Base-by-base conservation (phyloP, 371 early-diverging fungal genomes). In the Thermomucor indicae-seudaticae region DNA sequence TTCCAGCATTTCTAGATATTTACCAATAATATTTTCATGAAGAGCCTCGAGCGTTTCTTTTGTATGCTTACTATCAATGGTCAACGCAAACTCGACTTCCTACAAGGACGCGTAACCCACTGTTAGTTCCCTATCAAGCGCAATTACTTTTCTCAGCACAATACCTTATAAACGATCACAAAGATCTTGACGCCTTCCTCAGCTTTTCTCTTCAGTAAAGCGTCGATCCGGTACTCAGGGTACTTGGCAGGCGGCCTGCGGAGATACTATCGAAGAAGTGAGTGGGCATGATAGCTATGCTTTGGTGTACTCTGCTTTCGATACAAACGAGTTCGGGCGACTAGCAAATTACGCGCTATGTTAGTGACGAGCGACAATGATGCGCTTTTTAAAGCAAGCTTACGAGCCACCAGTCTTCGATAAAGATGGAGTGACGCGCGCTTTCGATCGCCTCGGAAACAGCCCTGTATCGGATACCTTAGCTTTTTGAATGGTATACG, bases 331-430 rank as follows among this genome's bases (percentile, higher is more conserved):
- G 49, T 43, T 76, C 76, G 16, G 76, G 76, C 8, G 72, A 64
- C 73, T 76, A 20, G 10, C 38, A 4, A 3, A 14, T 37, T 11
- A 37, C 16, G 16, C 32, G 7, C 37, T 16, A 37, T 16, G 11
- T 37, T 37, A 37, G 10, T 8, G 7, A 14, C 19, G 37, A 29
- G 3, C 31, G n/a, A n/a, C n/a, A n/a, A n/a, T n/a, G n/a, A n/a
- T n/a, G n/a, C n/a, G 3, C 20, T 30, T 43, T 19, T 6, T 8
- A 31, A 43, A 25, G 14, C 16, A 35, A 23, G 16, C 57, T 70
- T 75, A 83, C 84, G 75, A 92, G 70, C 91, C 95, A 95, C 97
- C 97, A 96, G 67, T 92, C 96, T 29, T 80, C 81, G 55, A 95
- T 92, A 63, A 87, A 93, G 41, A 95, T 88, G 51, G 73, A 77